Conservation (phyloP, 805 yeast species). For the Sungouiella thailandica region DNA sequence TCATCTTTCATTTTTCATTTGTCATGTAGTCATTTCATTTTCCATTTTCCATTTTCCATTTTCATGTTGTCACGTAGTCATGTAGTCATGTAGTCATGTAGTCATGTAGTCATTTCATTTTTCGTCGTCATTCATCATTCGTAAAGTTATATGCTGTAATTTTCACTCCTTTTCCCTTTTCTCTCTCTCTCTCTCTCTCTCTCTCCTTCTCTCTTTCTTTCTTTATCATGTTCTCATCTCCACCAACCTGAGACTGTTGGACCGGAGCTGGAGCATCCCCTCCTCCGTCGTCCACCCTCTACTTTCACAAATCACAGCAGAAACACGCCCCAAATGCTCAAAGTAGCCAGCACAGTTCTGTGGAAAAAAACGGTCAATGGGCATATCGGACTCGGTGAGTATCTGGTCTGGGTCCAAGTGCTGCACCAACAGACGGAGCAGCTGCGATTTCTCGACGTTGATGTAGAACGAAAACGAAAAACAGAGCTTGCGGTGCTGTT, state of each 20-base stretch:
- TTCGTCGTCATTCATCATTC: too few species aligned
- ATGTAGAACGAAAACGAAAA: conserved; percentile 54
- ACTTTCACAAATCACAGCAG: not conserved
- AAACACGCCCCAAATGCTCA: not conserved
- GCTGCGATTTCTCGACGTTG: conserved; percentile 31
- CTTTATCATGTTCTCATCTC: too few species aligned
- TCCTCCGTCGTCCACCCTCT: not conserved
- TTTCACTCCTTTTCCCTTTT: too few species aligned
- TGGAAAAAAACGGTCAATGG: conserved; percentile 22
- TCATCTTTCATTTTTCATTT: too few species aligned
- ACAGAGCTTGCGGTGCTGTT: conserved; percentile 24
- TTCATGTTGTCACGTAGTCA: too few species aligned
- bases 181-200: too few species aligned
- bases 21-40: too few species aligned
- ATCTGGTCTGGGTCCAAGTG: conserved; percentile 20
- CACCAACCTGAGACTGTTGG: not conserved
- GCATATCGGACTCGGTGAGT: conserved; percentile 33
- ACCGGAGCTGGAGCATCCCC: not conserved
- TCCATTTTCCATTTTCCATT: too few species aligned
- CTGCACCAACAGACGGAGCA: conserved; percentile 15
- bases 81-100: too few species aligned
- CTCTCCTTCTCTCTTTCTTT: too few species aligned
- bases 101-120: too few species aligned
- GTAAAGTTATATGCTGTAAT: too few species aligned
- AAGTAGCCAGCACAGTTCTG: conserved; percentile 3